Percentiles rank a stretch among this genome's conserved stretches.
Evolutionary conservation across 495 filamentous ascomycete species (phyloP).

Genomic region (Annulohypoxylon nitens): DNA sequence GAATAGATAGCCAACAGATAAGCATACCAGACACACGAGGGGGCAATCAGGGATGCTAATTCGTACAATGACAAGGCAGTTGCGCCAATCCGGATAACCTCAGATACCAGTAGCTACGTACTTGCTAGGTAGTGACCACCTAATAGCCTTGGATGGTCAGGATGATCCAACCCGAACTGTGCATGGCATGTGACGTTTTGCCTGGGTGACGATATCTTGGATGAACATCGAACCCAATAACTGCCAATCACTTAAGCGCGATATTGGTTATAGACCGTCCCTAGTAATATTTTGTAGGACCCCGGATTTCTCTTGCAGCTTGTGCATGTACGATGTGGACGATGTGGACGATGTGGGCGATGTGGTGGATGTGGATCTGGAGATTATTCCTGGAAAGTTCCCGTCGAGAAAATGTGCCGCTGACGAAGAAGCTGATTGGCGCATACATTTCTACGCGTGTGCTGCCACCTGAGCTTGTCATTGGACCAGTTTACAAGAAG

Average conservation of each 20-base stretch:
- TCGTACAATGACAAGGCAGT: conserved; percentile 24
- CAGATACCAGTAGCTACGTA: conserved; percentile 16
- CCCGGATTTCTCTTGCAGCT: conserved; percentile 37
- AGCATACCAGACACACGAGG: conserved; percentile 42
- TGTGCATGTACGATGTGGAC: conserved; percentile 17
- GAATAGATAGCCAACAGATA: conserved; percentile 45
- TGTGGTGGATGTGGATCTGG: conserved; percentile 16
- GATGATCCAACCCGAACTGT: conserved; percentile 12
- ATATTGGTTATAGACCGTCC: conserved; percentile 7
- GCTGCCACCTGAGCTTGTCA: conserved; percentile 37
- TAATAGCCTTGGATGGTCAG: no score
- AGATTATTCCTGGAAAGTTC: neutral
- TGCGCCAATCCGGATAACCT: conserved; percentile 35
- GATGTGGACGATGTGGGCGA: no score
- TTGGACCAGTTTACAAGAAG: conserved; percentile 24
- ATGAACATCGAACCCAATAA: neutral
- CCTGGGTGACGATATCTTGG: conserved; percentile 16
- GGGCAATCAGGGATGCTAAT: conserved; percentile 35
- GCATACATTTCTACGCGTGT: conserved; percentile 35
- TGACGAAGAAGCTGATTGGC: conserved; percentile 33
- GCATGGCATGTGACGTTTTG: conserved; percentile 41
- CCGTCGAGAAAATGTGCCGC: conserved; percentile 39
- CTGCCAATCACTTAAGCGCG: conserved; percentile 21
- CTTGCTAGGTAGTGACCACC: no score
- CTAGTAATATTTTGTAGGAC: conserved; percentile 23